These are phyloP conservation scores for Millerozyma miso DNA, from an alignment of 805 yeast genomes.

Conservation along the genomic window DNA sequence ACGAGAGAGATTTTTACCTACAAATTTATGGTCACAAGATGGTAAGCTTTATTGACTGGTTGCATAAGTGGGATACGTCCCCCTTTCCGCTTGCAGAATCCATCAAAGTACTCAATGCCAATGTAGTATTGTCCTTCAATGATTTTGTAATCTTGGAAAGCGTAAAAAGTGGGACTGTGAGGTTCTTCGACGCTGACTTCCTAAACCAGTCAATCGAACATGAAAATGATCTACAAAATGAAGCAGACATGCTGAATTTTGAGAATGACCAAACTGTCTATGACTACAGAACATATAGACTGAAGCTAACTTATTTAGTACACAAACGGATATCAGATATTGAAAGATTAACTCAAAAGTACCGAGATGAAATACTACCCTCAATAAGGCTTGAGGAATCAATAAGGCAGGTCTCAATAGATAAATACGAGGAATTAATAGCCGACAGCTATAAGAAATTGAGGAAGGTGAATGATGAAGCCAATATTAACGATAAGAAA, in stretches of 20 bases:
- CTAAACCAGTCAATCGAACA: neutral
- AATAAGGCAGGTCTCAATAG: constrained; percentile 27
- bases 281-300: constrained; percentile 25
- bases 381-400: constrained; percentile 22
- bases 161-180: neutral
- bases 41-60: constrained; percentile 23
- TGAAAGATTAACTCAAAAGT: constrained; percentile 11
- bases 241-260: neutral
- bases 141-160: neutral
- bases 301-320: constrained; percentile 24
- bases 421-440: constrained; percentile 29
- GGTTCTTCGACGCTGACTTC: constrained; percentile 2
- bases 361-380: constrained; percentile 16
- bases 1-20: constrained; percentile 16
- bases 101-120: constrained; percentile 4
- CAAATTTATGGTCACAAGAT: constrained; percentile 26
- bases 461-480: constrained; percentile 33
- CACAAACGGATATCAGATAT: constrained; percentile 18
- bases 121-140: neutral
- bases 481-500: constrained; percentile 27
- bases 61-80: constrained; percentile 18
- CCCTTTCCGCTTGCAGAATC: constrained; percentile 10
- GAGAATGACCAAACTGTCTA: constrained; percentile 10
- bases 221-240: neutral
- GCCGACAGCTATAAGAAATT: constrained; percentile 29